Conservation (phyloP, 164 flowering plant genomes). For the Vitis riparia region DNA sequence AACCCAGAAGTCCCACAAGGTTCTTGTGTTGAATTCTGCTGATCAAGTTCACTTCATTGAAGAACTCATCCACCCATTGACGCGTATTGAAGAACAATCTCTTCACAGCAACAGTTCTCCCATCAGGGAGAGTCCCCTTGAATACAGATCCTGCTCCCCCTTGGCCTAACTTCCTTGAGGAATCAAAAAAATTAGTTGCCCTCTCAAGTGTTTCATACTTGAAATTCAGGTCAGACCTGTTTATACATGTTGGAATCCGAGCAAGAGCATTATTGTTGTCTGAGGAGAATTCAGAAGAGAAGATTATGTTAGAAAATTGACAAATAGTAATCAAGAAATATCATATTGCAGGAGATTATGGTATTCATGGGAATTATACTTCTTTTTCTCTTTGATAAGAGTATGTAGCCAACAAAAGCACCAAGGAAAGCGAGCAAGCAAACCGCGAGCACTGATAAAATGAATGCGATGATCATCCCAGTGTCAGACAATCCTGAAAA, state of each 20-base stretch:
- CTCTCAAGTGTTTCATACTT: conserved; percentile 34
- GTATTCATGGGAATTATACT: conserved; percentile 9
- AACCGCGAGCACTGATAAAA: neutral
- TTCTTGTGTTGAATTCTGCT: conserved; percentile 51
- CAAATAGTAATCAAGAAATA: neutral
- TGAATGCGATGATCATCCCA: neutral
- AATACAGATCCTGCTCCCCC: conserved; percentile 44
- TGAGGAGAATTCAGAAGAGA: neutral
- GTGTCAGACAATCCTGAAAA: neutral
- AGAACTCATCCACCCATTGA: conserved; percentile 59
- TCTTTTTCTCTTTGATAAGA: conserved; percentile 13
- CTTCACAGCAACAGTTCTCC: conserved; percentile 48
- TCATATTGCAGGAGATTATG: neutral
- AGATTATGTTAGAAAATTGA: neutral
- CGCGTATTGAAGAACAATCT: conserved; percentile 44
- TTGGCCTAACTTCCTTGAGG: conserved; percentile 32
- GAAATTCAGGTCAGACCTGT: conserved; percentile 19
- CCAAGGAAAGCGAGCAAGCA: conserved; percentile 11
- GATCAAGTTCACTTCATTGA: conserved; percentile 57
- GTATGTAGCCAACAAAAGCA: conserved; percentile 16
- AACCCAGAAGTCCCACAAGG: conserved; percentile 51
- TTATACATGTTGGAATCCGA: neutral
- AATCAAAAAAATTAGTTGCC: conserved; percentile 28
- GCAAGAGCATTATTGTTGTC: neutral
- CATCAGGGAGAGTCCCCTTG: conserved; percentile 50